Conservation (phyloP, 2,329 filamentous ascomycete species). For the Aspergillus flavus region DNA sequence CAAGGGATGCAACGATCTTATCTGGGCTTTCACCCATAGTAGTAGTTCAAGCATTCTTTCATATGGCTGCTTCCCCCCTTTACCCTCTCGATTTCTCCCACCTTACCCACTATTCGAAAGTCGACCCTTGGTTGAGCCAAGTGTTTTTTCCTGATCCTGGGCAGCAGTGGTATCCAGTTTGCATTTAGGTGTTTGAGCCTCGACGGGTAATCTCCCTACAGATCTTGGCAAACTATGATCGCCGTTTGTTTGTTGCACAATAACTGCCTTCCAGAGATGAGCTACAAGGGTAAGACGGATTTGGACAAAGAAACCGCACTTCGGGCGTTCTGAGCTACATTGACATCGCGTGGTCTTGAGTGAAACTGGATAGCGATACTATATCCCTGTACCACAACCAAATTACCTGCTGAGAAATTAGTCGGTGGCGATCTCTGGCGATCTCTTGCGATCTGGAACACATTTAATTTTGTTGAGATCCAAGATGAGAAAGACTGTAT, state of each 20-base stretch:
- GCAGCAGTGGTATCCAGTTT: not conserved
- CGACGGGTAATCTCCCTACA: not conserved
- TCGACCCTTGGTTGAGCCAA: not conserved
- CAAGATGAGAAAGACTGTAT: not conserved
- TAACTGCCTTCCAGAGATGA: not conserved
- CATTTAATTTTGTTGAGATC: not conserved
- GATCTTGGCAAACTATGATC: not conserved
- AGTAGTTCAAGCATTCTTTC: conserved; percentile 1
- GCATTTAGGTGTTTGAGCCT: not conserved
- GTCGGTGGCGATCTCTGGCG: not conserved
- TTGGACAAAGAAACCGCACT: not conserved
- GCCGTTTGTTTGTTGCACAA: not conserved
- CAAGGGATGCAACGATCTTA: conserved; percentile 3
- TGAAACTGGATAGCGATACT: not conserved
- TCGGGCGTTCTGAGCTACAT: not conserved
- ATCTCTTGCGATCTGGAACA: not conserved
- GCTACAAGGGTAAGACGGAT: not conserved
- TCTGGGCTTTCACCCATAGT: not conserved
- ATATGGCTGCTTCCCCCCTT: not conserved
- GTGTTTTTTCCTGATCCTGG: not conserved
- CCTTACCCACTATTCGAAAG: not conserved
- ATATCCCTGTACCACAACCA: not conserved
- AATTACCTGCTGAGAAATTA: not conserved
- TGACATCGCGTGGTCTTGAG: not conserved
- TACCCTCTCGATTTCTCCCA: not conserved